A percentile compares a stretch with the other conserved stretches of the same genome.
Conservation (phyloP, 139 green algal species). For the Ettlia oleoabundans region DNA sequence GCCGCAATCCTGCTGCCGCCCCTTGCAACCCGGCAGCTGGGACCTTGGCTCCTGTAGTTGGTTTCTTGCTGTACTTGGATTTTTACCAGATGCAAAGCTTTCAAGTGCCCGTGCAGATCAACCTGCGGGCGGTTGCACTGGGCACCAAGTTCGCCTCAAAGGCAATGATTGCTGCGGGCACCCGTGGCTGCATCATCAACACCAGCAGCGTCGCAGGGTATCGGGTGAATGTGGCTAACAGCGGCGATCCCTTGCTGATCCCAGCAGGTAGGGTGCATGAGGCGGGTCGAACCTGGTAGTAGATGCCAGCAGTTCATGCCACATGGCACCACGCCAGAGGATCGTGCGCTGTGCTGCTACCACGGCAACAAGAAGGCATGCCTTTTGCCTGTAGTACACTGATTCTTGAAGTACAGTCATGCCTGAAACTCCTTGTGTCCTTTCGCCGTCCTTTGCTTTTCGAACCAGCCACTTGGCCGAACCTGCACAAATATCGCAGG, state of each 20-base stretch:
- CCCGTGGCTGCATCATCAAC: slow-evolving; percentile 24
- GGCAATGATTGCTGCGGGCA: background rate
- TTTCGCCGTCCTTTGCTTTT: background rate
- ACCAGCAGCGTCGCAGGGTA: background rate
- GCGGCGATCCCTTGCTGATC: background rate
- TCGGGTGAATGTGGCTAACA: background rate
- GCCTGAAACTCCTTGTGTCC: too few species aligned
- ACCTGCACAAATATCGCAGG: background rate
- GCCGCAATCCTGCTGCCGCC: background rate
- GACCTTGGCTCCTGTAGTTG: background rate
- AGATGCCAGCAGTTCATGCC: too few species aligned
- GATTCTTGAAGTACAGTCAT: too few species aligned
- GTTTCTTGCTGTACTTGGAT: background rate
- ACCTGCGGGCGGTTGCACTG: slow-evolving; percentile 18
- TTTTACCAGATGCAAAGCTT: too few species aligned
- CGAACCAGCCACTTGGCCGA: background rate
- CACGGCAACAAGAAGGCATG: too few species aligned
- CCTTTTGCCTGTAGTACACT: too few species aligned
- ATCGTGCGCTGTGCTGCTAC: too few species aligned
- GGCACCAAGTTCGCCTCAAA: slow-evolving; percentile 14
- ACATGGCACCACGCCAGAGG: too few species aligned
- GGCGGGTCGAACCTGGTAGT: too few species aligned
- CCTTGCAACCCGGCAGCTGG: background rate
- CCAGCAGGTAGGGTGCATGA: slow-evolving; percentile 2
- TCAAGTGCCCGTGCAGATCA: too few species aligned